Base-by-base conservation (phyloP, 2,329 filamentous ascomycete genomes). In the Talaromyces sp. region DNA sequence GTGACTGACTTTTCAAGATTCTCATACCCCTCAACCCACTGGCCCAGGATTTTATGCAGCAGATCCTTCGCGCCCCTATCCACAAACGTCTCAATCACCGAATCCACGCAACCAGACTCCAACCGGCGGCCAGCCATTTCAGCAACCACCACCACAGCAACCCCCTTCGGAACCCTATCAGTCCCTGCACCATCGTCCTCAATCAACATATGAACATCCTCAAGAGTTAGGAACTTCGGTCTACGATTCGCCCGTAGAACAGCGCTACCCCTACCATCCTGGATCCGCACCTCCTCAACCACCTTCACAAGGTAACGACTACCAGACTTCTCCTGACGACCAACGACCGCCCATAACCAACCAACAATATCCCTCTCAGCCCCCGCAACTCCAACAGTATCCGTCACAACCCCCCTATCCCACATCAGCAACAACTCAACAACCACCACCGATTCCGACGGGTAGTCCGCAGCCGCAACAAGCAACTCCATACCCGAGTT, bases 151-250 rank as follows among this genome's bases (percentile, higher is more conserved):
- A 31, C 5, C 37, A 31, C 52, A 54, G 25, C 57, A 59, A 19
- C 28, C 45, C 13, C 45, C 78, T 19, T 75, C 71, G 57, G 72
- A 76, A 56, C 43, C 80, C 71, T 70, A 78, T 72, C 71, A 68
- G 54, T 61, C 73, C 46, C 64, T 70, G 22, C 71, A 76, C 58
- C 83, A 83, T 58, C 83, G 82, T 15, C 86, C 85, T 3, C 82
- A 86, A 67, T 87, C 84, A 70, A 88, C 84, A 10, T 88, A 88
- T 65, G 85, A 86, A 28, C 83, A 84, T 62, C 85, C 89, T 0
- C 89, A 92, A 73, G 89, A 93, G 74, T 78, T 93, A 48, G 87
- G 88, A 25, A 91, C 89, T 0, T 89, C 88, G 1, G 84, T 84
- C 9, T 92, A 91, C 67, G 88, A 91, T 71, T 89, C 88, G 3